phyloP scores from a whole-genome alignment of 805 yeast species.

The Cyberlindnera veronae region DNA sequence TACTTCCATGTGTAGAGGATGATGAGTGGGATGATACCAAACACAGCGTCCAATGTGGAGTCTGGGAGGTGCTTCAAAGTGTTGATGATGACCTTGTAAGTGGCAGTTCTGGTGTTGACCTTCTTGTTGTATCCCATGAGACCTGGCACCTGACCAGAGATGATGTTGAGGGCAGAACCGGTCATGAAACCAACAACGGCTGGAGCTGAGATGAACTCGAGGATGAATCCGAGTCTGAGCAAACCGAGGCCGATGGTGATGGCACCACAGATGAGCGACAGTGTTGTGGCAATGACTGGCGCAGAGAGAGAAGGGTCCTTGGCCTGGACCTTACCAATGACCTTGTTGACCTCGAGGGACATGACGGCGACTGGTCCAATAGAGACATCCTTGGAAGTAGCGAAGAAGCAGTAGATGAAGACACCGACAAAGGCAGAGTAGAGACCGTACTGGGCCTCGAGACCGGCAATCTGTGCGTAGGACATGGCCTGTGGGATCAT shows the following conservation, averaged over 20 bases:
- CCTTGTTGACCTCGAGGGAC: conserved; percentile 82
- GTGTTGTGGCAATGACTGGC: conserved; percentile 74
- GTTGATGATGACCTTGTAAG: conserved; percentile 67
- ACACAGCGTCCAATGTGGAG: conserved; percentile 79
- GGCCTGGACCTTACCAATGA: conserved; percentile 58
- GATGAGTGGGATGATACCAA: conserved; percentile 74
- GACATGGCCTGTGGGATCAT: conserved; percentile 96
- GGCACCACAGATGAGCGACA: conserved; percentile 81
- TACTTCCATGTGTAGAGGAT: conserved; percentile 73
- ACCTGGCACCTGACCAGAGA: conserved; percentile 82
- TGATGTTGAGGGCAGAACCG: conserved; percentile 85
- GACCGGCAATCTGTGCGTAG: conserved; percentile 81
- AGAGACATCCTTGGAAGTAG: conserved; percentile 92
- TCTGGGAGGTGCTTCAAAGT: conserved; percentile 67
- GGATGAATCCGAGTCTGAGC: conserved; percentile 78
- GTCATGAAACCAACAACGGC: conserved; percentile 94
- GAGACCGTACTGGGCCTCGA: conserved; percentile 80
- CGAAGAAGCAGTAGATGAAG: conserved; percentile 82
- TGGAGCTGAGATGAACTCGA: conserved; percentile 86
- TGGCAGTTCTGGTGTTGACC: conserved; percentile 70
- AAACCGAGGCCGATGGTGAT: conserved; percentile 81
- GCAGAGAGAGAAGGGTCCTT: conserved; percentile 48
- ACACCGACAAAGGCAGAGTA: conserved; percentile 93
- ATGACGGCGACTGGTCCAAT: conserved; percentile 97
- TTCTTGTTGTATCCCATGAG: conserved; percentile 68